Evolutionary conservation across 2,329 filamentous ascomycete genomes (phyloP).

Genomic region (Colletotrichum truncatum): DNA sequence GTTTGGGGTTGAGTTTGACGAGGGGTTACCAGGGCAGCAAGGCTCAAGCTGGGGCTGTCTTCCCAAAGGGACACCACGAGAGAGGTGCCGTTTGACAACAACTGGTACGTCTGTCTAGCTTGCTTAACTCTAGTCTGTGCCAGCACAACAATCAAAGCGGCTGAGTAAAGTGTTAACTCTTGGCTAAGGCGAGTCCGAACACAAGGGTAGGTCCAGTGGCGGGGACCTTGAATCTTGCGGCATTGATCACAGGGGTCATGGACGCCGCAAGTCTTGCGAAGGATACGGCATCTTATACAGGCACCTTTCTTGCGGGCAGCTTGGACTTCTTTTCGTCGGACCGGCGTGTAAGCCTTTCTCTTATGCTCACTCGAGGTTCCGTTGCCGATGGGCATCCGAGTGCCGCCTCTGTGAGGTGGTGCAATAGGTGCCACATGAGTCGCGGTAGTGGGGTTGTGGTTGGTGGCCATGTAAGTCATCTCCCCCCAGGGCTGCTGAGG

Average conservation of each 20-base stretch:
- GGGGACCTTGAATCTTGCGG: conserved; percentile 68
- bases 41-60: conserved; percentile 29
- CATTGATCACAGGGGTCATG: conserved; percentile 72
- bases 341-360: conserved; percentile 47
- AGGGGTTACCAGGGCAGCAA: conserved; percentile 28
- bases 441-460: conserved; percentile 22
- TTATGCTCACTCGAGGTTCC: conserved; percentile 31
- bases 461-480: conserved; percentile 57
- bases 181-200: conserved; percentile 70
- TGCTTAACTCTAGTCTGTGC: conserved; percentile 67
- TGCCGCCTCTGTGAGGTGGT: conserved; percentile 52
- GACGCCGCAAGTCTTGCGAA: conserved; percentile 73
- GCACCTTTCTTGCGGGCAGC: conserved; percentile 72
- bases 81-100: conserved; percentile 56
- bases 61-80: conserved; percentile 30
- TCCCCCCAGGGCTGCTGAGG: conserved; percentile 60
- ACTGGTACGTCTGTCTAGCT: conserved; percentile 58
- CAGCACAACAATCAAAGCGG: conserved; percentile 70
- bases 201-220: conserved; percentile 73
- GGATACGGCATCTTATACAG: conserved; percentile 72
- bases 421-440: conserved; percentile 30
- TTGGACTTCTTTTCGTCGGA: conserved; percentile 71
- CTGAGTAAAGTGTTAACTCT: conserved; percentile 70
- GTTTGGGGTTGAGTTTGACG: conserved; percentile 10
- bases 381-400: conserved; percentile 53